These are phyloP conservation scores for Ceratobasidium papillatum DNA, from an alignment of 1,284 basidiomycete species.

Conservation along the genomic window DNA sequence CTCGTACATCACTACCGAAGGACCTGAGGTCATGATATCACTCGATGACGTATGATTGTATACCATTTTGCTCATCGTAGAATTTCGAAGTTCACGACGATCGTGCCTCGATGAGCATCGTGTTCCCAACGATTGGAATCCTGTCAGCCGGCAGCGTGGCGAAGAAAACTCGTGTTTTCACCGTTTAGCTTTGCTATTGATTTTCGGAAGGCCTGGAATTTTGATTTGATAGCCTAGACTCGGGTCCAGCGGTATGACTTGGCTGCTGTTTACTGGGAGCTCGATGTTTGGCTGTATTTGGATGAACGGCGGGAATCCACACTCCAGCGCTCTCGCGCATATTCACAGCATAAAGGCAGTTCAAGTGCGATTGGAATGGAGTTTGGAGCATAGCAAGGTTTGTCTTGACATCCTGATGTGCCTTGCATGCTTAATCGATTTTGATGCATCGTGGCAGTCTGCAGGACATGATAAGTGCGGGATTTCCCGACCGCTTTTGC, in stretches of 20 bases:
- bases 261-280: not conserved
- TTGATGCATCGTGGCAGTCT: not conserved
- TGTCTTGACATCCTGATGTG: not conserved
- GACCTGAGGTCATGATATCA: constrained; percentile 1
- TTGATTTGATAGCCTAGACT: not conserved
- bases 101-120: constrained; percentile 5
- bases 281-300: not conserved
- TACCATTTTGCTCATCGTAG: not conserved
- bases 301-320: not conserved
- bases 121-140: constrained; percentile 5
- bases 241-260: not conserved
- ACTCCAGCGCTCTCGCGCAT: not conserved
- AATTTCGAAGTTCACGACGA: not conserved
- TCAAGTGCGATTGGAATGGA: not conserved
- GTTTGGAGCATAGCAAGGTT: not conserved
- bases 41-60: not conserved
- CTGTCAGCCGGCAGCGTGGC: not conserved
- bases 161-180: constrained; percentile 4
- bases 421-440: constrained; percentile 5
- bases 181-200: not conserved
- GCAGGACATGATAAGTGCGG: not conserved
- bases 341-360: not conserved
- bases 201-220: constrained; percentile 8
- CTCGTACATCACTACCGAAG: not conserved
- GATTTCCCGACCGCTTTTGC: not conserved